Evolutionary conservation across 2,329 filamentous ascomycete genomes (phyloP), one percentile per base, ranked within the genome.

Genomic region (Aspergillus puulaauensis): DNA sequence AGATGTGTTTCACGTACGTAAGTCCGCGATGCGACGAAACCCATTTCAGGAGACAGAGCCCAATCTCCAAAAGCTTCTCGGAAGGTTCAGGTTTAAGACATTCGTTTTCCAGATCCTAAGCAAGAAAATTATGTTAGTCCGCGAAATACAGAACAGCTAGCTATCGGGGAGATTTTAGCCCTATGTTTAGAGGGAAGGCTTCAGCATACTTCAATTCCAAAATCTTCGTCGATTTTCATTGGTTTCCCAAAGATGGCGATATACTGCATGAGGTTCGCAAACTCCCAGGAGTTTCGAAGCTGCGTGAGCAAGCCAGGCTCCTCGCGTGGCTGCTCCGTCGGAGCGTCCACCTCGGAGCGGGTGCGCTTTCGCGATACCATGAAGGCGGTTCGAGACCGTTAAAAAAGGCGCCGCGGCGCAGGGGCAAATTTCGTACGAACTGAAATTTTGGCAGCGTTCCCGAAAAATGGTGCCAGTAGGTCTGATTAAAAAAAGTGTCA

Each of bases 261-360:
- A 83, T 92, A 99, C 77, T 99, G 93, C 77, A 89, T 92, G 7
- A 98, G 79, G 69, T 92, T 93, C 60, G 93, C 91, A 76, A 98
- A 97, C 75, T 97, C 90, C 93, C 93, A 98, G 83, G 90, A 92
- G 72, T 90, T 95, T 62, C 93, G 86, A 65, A 98, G 83, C 64
- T 82, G 86, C 58, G 86, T 79, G 27, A 96, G 80, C 54, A 86
- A 66, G 33, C 71, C 73, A 56, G 70, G 66, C 58, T 77, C 75
- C 67, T 73, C 68, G 19, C 63, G 53, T 23, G 63, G 56, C 61
- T 73, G 75, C 69, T 68, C 75, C 60, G 79, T 73, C 47, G 81
- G 76, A 64, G 78, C 76, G 70, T 84, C 83, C 73, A 80, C 79
- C 70, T 84, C 82, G 66, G 82, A 81, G 69, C 80, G 75, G 65